Conservation (phyloP, 177 flowering plant species). For the Tripterygium wilfordii region DNA sequence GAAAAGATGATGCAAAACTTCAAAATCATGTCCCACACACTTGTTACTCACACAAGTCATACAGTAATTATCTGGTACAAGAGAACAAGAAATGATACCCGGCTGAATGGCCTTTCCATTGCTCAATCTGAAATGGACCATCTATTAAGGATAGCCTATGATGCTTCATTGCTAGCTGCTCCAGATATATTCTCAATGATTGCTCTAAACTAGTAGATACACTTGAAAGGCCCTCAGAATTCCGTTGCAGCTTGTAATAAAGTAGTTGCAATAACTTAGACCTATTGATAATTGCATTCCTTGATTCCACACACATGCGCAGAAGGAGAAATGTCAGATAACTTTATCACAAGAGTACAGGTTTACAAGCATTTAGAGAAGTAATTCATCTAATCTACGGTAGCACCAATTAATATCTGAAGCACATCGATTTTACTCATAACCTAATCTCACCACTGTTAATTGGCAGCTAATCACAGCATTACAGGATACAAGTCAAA, state of each 20-base stretch:
- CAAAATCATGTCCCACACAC: not conserved
- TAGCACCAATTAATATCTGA: too few species aligned
- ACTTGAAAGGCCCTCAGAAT: constrained; percentile 1
- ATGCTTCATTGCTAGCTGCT: constrained; percentile 50
- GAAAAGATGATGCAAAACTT: constrained; percentile 1
- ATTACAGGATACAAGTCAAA: too few species aligned
- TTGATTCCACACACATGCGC: too few species aligned
- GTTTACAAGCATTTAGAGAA: too few species aligned
- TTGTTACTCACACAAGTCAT: not conserved
- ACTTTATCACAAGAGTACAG: too few species aligned
- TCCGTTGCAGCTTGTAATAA: constrained; percentile 28
- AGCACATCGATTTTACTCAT: too few species aligned
- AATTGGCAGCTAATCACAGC: too few species aligned
- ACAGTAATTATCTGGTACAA: not conserved
- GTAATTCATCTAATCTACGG: too few species aligned
- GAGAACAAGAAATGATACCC: constrained; percentile 28
- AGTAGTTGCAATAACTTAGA: constrained; percentile 38
- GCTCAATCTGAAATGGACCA: constrained; percentile 39
- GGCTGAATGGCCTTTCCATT: constrained; percentile 62
- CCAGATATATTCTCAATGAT: constrained; percentile 22
- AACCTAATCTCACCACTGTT: too few species aligned
- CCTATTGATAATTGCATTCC: constrained; percentile 36
- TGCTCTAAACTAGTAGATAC: constrained; percentile 13
- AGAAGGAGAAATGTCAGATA: too few species aligned
- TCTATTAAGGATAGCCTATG: constrained; percentile 40